phyloP scores from a whole-genome alignment of 495 filamentous ascomycete genomes.

The Chlorociboria aeruginascens region DNA sequence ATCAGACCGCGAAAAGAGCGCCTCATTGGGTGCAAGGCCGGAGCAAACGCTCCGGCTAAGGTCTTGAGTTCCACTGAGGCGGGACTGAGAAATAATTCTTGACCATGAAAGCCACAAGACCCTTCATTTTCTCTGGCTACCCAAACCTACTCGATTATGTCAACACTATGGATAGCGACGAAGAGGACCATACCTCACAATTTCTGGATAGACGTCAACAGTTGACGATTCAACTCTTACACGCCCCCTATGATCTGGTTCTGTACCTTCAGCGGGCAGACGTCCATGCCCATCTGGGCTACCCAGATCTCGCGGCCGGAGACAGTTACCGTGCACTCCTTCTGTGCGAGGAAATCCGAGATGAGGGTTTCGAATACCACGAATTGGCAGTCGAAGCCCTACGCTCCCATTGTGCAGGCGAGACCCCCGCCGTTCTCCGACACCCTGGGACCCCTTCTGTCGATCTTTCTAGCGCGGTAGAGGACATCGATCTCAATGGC shows the following conservation, averaged over 20 bases:
- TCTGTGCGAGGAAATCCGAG: slow-evolving; percentile 65
- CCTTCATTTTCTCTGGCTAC: background rate
- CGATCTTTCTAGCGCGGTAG: slow-evolving; percentile 14
- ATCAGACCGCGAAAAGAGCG: no score
- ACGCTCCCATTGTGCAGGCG: slow-evolving; percentile 7
- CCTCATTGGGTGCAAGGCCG: no score
- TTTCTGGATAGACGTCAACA: slow-evolving; percentile 33
- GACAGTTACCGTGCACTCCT: slow-evolving; percentile 86
- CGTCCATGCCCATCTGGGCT: slow-evolving; percentile 61
- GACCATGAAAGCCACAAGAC: background rate
- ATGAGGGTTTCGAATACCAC: slow-evolving; percentile 58
- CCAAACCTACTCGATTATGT: slow-evolving; percentile 1
- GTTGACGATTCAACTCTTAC: slow-evolving; percentile 34
- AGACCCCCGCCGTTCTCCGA: slow-evolving; percentile 7
- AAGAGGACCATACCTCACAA: slow-evolving; percentile 10
- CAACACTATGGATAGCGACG: slow-evolving; percentile 12
- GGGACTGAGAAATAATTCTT: background rate
- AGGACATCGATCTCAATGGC: slow-evolving; percentile 7
- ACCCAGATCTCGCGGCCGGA: slow-evolving; percentile 79
- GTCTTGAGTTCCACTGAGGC: background rate
- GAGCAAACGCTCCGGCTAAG: no score
- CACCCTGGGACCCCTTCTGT: background rate
- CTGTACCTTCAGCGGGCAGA: slow-evolving; percentile 61
- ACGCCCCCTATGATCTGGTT: slow-evolving; percentile 64
- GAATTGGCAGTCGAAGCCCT: slow-evolving; percentile 37